Evolutionary conservation across 2,329 filamentous ascomycete species (phyloP), one percentile per base, ranked within the genome.

Genomic region (Scedosporium boydii): DNA sequence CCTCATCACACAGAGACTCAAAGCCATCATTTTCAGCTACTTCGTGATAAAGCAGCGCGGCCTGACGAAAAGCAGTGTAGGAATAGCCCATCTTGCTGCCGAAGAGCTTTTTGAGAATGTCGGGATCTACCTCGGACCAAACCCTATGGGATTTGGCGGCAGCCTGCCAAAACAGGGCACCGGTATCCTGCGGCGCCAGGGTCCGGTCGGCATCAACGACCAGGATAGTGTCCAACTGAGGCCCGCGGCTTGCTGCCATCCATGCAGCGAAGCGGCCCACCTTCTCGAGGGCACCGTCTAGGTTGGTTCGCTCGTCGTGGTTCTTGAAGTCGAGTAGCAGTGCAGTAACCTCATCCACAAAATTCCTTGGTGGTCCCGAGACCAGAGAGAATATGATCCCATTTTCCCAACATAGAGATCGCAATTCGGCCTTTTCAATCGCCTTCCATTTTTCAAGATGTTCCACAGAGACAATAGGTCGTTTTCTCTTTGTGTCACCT

Each of bases 131-230:
- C 1, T 18, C n/a, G 34, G 26, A 18, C 18, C 14, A 7, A 12
- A 48, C 4, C 3, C 5, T 5, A 10, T 60, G 3, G 10, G 53
- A 34, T 7, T 56, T 57, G 16, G 62, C 59, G 14, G 67, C 41
- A 6, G 44, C 67, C 18, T 74, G 64, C 82, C 80, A 86, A 69
- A 85, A 85, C 61, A 82, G 46, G 0, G 44, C 61, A 0, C 80
- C 79, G 4, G 78, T 80, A 64, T 87, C 84, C 12, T 77, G 65
- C 1, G 77, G 62, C 4, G 77, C 70, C 61, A 89, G 69, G 0
- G 84, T 88, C 65, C 72, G 80, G 68, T 88, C 84, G 0, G 72
- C 85, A 64, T 88, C 85, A 2, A 88, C 57, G 0, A 87, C 77
- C 16, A 88, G 59, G 56, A 83, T 70, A 0, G 75, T 82, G 55